These are phyloP conservation scores for Dictyostelium intermedium DNA, from an alignment of 78 protist species.

Conservation along the genomic window DNA sequence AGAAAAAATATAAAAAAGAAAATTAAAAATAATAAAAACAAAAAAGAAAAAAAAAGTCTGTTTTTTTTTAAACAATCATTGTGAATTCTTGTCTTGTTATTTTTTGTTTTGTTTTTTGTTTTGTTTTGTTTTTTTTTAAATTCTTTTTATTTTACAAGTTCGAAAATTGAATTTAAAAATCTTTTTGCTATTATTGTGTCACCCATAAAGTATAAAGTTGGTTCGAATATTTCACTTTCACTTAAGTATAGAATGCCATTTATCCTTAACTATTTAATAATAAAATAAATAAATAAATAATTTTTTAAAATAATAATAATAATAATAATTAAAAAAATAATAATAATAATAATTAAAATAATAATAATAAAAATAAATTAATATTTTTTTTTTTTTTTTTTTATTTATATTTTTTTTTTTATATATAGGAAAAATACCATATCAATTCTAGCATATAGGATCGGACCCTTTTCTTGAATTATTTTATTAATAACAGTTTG, in stretches of 20 bases:
- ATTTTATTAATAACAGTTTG: constrained; percentile 35
- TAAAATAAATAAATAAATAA: background rate
- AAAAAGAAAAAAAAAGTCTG: background rate
- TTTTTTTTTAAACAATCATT: background rate
- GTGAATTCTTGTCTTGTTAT: background rate
- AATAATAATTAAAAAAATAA: background rate
- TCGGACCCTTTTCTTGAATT: background rate
- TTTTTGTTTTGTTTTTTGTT: background rate
- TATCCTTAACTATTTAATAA: constrained; percentile 19
- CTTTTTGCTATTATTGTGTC: constrained; percentile 9
- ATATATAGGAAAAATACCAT: constrained; percentile 1
- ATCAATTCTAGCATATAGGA: constrained; percentile 63
- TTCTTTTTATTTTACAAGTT: background rate
- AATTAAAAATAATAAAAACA: background rate
- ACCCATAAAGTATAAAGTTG: constrained; percentile 64
- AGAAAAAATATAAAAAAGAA: background rate
- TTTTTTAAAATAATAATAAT: background rate
- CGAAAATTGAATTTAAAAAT: constrained; percentile 9
- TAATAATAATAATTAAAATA: background rate
- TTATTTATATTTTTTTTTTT: background rate
- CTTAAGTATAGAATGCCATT: constrained; percentile 26
- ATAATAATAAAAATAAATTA: background rate
- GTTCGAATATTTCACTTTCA: constrained; percentile 73
- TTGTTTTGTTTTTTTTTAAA: background rate
- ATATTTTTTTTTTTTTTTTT: background rate